Conservation (phyloP, 768 basidiomycete species). For the Termitomyces sp. region DNA sequence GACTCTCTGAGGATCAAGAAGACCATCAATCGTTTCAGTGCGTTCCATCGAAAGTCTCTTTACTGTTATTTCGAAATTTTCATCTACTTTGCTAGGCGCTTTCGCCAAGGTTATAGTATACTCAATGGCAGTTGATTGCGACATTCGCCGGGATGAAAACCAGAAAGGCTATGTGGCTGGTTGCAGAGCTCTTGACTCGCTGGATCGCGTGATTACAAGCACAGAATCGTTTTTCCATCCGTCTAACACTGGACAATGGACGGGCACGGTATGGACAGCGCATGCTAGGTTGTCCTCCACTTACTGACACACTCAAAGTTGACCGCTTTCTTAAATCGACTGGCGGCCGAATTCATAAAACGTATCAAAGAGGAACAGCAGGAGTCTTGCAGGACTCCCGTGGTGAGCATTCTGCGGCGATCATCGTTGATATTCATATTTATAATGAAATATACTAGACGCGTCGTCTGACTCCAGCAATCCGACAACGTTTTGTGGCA, state of each 20-base stretch:
- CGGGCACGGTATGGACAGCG: conserved; percentile 41
- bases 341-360: conserved; percentile 72
- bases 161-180: conserved; percentile 67
- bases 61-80: conserved; percentile 1
- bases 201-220: conserved; percentile 85
- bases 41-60: conserved; percentile 14
- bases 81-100: conserved; percentile 40
- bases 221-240: conserved; percentile 96
- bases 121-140: conserved; percentile 82
- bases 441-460: conserved; percentile 30
- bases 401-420: conserved; percentile 30
- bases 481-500: conserved; percentile 77
- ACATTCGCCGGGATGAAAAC: conserved; percentile 38
- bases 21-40: conserved; percentile 56
- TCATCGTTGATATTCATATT: not conserved
- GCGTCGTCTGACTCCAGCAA: conserved; percentile 72
- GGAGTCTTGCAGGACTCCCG: conserved; percentile 72
- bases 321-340: conserved; percentile 65
- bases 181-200: conserved; percentile 80
- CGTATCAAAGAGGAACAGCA: conserved; percentile 77
- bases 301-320: conserved; percentile 32
- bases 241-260: conserved; percentile 86
- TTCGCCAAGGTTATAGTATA: conserved; percentile 85
- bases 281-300: not conserved
- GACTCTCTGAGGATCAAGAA: conserved; percentile 65